A percentile compares a stretch with the other conserved stretches of the same genome.
These are phyloP conservation scores for Pichia nakasei DNA, from an alignment of 805 yeast species.

Conservation along the genomic window DNA sequence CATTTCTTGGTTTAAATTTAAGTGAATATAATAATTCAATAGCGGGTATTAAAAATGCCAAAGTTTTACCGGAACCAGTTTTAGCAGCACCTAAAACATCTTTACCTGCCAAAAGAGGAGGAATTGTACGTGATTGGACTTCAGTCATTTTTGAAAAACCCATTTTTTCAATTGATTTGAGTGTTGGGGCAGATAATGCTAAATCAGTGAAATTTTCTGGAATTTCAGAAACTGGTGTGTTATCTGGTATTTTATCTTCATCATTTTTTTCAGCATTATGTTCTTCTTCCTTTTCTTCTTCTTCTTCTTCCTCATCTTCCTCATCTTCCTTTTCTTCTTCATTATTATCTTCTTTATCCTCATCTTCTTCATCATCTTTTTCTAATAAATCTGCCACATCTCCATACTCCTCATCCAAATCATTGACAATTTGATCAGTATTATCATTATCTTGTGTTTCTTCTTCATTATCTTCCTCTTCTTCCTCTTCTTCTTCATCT, in stretches of 20 bases:
- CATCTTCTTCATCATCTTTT: conserved; percentile 29
- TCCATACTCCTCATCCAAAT: conserved; percentile 47
- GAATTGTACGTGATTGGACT: conserved; percentile 93
- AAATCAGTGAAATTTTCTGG: conserved; percentile 37
- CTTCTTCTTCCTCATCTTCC: conserved; percentile 13
- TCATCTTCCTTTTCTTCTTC: conserved; percentile 20
- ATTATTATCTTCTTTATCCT: conserved; percentile 22
- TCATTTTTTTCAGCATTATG: conserved; percentile 25
- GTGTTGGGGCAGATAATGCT: conserved; percentile 72
- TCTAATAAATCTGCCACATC: conserved; percentile 45
- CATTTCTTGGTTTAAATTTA: conserved; percentile 94
- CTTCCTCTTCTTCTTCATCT: conserved; percentile 6
- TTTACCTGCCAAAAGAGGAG: conserved; percentile 91
- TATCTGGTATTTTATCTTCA: conserved; percentile 2
- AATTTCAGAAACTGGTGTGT: conserved; percentile 1
- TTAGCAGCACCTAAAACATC: conserved; percentile 99
- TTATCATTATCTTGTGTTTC: conserved; percentile 9
- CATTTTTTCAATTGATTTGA: conserved; percentile 75
- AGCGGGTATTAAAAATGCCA: conserved; percentile 94
- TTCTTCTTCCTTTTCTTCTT: conserved; percentile 19
- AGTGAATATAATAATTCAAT: conserved; percentile 83
- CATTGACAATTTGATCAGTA: conserved; percentile 39
- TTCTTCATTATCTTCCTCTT: not conserved
- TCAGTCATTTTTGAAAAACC: conserved; percentile 89
- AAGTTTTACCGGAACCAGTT: conserved; percentile 97